phyloP scores from a whole-genome alignment of 2,329 filamentous ascomycete genomes.

The Camptophora hylomeconis region DNA sequence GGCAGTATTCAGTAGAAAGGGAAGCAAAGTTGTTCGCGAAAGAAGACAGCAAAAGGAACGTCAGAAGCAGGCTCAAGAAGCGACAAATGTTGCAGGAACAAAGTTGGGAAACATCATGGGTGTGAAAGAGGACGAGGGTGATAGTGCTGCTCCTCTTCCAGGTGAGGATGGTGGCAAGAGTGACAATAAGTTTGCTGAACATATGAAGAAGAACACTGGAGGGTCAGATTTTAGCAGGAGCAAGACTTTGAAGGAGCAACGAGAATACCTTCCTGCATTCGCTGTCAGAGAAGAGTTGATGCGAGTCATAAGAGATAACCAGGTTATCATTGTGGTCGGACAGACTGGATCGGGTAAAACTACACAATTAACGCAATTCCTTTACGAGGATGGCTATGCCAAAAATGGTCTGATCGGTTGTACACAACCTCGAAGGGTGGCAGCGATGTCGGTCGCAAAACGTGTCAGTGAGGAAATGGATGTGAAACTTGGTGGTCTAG shows the following conservation, averaged over 20 bases:
- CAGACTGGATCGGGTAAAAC: slow-evolving; percentile 98
- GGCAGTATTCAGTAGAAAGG: slow-evolving; percentile 94
- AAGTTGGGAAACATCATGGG: slow-evolving; percentile 91
- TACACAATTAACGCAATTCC: slow-evolving; percentile 87
- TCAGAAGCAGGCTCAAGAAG: slow-evolving; percentile 86
- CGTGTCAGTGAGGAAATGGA: slow-evolving; percentile 98
- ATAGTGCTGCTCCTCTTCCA: slow-evolving; percentile 69
- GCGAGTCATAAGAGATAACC: slow-evolving; percentile 86
- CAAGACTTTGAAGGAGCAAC: slow-evolving; percentile 80
- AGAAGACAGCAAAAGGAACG: slow-evolving; percentile 83
- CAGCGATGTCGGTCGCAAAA: slow-evolving; percentile 95
- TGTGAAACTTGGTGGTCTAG: slow-evolving; percentile 69
- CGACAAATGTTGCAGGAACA: slow-evolving; percentile 84
- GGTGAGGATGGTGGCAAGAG: slow-evolving; percentile 55
- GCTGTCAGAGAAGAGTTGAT: slow-evolving; percentile 88
- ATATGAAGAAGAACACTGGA: slow-evolving; percentile 76
- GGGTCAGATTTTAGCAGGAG: slow-evolving; percentile 78
- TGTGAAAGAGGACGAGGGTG: slow-evolving; percentile 75
- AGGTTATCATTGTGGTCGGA: slow-evolving; percentile 91
- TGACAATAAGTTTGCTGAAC: slow-evolving; percentile 71
- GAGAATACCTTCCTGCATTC: slow-evolving; percentile 89
- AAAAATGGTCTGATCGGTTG: slow-evolving; percentile 85
- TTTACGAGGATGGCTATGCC: slow-evolving; percentile 83
- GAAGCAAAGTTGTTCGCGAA: slow-evolving; percentile 84
- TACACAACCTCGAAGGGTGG: slow-evolving; percentile 91